Conservation (phyloP, 2,329 filamentous ascomycete species). For the Fusarium keratoplasticum region DNA sequence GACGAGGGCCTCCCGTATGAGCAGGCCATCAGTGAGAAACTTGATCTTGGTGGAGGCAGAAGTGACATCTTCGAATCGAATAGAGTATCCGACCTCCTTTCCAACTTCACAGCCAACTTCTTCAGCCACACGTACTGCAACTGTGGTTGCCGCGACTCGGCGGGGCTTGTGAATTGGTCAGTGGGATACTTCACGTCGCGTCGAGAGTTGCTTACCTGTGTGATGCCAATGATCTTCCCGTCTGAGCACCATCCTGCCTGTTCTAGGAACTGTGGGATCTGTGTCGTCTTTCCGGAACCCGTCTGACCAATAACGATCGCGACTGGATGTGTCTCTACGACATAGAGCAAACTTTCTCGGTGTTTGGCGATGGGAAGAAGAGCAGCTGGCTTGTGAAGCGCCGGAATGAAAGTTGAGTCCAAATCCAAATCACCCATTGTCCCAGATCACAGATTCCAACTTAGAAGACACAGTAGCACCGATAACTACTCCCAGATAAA, state of each 20-base stretch:
- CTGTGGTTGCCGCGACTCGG: conserved; percentile 89
- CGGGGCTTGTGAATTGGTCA: conserved; percentile 72
- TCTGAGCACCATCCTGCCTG: conserved; percentile 88
- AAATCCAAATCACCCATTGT: conserved; percentile 69
- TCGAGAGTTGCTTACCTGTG: conserved; percentile 73
- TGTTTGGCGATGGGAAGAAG: conserved; percentile 90
- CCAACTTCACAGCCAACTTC: conserved; percentile 88
- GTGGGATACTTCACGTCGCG: conserved; percentile 15
- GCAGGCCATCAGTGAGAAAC: conserved; percentile 92
- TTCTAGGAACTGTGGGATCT: conserved; percentile 92
- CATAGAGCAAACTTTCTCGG: conserved; percentile 81
- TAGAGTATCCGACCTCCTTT: conserved; percentile 93
- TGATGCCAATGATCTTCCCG: conserved; percentile 86
- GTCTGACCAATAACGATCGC: conserved; percentile 94
- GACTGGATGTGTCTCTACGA: conserved; percentile 85
- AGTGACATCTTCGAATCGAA: conserved; percentile 91
- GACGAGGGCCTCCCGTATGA: conserved; percentile 91
- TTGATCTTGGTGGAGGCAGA: conserved; percentile 89
- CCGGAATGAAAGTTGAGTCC: conserved; percentile 75
- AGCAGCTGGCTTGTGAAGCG: conserved; percentile 85
- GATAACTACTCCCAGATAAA: not conserved
- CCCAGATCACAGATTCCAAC: not conserved
- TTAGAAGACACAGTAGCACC: not conserved
- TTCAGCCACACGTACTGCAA: conserved; percentile 88
- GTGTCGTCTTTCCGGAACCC: conserved; percentile 94